These are phyloP conservation scores for Epichloe aotearoae DNA, from an alignment of 2,329 filamentous ascomycete genomes.

Conservation along the genomic window DNA sequence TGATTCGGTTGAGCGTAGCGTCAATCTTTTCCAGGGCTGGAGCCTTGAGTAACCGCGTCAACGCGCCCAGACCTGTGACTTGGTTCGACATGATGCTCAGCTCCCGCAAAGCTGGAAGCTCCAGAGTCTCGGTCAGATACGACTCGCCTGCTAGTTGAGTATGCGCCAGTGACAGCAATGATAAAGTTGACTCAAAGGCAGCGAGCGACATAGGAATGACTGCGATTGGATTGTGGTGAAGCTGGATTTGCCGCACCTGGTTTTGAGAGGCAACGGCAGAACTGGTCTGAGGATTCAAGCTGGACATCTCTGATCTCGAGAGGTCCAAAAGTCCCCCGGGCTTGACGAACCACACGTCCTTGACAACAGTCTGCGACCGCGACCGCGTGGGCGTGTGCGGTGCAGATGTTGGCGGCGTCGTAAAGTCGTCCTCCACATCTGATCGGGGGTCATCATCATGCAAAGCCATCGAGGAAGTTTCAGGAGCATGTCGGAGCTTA, in stretches of 20 bases:
- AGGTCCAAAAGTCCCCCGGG: constrained; percentile 55
- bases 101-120: constrained; percentile 62
- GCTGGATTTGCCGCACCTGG: constrained; percentile 43
- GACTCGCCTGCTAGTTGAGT: constrained; percentile 55
- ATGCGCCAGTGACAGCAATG: constrained; percentile 58
- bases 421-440: constrained; percentile 40
- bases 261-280: constrained; percentile 41
- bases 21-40: constrained; percentile 66
- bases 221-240: constrained; percentile 67
- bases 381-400: constrained; percentile 36
- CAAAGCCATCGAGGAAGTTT: constrained; percentile 8
- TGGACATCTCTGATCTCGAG: constrained; percentile 50
- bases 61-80: constrained; percentile 53
- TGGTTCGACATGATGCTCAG: constrained; percentile 65
- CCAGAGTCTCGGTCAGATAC: constrained; percentile 53
- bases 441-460: constrained; percentile 32
- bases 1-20: constrained; percentile 69
- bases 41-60: constrained; percentile 56
- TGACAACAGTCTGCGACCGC: constrained; percentile 33
- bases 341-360: constrained; percentile 40
- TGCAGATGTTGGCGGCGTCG: constrained; percentile 42
- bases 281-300: constrained; percentile 43
- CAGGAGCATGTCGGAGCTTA: constrained; percentile 2
- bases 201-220: constrained; percentile 57
- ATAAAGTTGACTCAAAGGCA: constrained; percentile 58